These are phyloP conservation scores for Xylariales sp. DNA, from an alignment of 2,329 filamentous ascomycete species.

Conservation along the genomic window DNA sequence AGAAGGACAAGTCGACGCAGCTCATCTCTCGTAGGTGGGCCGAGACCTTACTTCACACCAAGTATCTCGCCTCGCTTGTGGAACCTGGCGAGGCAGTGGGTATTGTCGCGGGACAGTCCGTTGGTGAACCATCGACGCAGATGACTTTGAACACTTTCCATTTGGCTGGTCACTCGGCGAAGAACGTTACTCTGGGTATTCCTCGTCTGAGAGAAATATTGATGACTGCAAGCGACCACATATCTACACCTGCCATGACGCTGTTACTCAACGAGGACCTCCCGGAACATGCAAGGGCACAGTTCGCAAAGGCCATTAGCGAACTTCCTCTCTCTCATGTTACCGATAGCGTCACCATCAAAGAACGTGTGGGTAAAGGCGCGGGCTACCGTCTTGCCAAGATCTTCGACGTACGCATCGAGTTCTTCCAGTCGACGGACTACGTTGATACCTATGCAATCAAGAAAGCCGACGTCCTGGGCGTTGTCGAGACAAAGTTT, in stretches of 20 bases:
- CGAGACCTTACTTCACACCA: conserved; percentile 79
- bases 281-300: conserved; percentile 61
- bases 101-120: conserved; percentile 92
- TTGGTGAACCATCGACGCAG: conserved; percentile 95
- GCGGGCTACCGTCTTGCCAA: conserved; percentile 68
- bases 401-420: conserved; percentile 75
- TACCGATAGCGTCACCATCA: conserved; percentile 73
- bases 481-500: conserved; percentile 76
- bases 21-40: conserved; percentile 60
- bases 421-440: conserved; percentile 79
- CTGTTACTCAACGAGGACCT: conserved; percentile 72
- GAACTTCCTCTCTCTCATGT: conserved; percentile 79
- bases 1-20: conserved; percentile 26
- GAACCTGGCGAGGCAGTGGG: conserved; percentile 96
- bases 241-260: conserved; percentile 89
- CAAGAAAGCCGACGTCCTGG: conserved; percentile 67
- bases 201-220: conserved; percentile 94
- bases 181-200: conserved; percentile 98
- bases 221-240: conserved; percentile 89
- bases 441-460: conserved; percentile 87
- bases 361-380: conserved; percentile 73
- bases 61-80: conserved; percentile 87
- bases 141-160: conserved; percentile 99
- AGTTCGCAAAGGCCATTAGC: conserved; percentile 89
- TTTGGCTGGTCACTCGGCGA: conserved; percentile 94